phyloP scores from a whole-genome alignment of 805 yeast genomes.

The Metschnikowia similis region DNA sequence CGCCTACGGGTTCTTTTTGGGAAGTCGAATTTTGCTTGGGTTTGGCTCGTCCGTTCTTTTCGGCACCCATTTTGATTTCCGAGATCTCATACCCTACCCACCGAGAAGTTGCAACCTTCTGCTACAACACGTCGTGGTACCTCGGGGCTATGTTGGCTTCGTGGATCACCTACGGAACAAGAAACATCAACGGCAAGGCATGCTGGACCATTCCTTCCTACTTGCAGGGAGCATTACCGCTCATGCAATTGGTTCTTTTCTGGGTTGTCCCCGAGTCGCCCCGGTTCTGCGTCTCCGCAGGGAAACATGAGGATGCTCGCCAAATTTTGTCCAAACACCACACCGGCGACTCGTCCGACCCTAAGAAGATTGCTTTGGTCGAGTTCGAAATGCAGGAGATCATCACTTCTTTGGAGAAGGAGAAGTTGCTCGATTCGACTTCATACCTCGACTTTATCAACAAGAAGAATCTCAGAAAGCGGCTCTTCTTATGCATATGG shows the following conservation, averaged over 20 bases:
- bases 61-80: constrained; percentile 46
- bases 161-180: constrained; percentile 48
- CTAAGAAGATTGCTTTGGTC: constrained; percentile 15
- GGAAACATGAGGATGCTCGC: constrained; percentile 41
- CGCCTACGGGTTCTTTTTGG: constrained; percentile 35
- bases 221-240: constrained; percentile 47
- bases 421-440: constrained; percentile 28
- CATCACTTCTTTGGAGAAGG: constrained; percentile 32
- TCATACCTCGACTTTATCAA: constrained; percentile 36
- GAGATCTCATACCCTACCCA: constrained; percentile 46
- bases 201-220: constrained; percentile 55
- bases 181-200: constrained; percentile 18
- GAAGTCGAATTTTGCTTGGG: constrained; percentile 46
- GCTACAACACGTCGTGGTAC: constrained; percentile 50
- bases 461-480: constrained; percentile 38
- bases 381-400: constrained; percentile 24
- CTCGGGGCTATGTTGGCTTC: constrained; percentile 51
- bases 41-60: constrained; percentile 40
- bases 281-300: constrained; percentile 39
- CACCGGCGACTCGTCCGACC: constrained; percentile 34
- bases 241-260: constrained; percentile 28
- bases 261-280: constrained; percentile 46
- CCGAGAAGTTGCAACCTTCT: constrained; percentile 29
- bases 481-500: constrained; percentile 32
- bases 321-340: constrained; percentile 36